Evolutionary conservation across 2,329 filamentous ascomycete species (phyloP).

Genomic region (Trichoderma oligosporum): DNA sequence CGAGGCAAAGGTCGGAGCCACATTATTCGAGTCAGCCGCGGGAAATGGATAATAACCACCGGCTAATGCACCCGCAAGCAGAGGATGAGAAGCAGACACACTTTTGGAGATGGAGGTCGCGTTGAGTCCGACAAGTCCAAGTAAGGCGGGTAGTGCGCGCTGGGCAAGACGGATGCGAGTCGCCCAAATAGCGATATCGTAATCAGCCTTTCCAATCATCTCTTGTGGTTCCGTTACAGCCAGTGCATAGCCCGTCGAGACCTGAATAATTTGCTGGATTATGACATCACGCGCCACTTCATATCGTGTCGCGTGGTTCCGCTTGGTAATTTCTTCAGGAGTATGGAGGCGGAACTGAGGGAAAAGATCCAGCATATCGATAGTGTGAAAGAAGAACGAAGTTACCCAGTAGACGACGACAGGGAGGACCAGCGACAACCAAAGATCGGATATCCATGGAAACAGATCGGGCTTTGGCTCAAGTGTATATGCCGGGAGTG

Average conservation of each 20-base stretch:
- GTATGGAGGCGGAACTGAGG: slow-evolving; percentile 92
- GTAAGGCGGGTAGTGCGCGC: slow-evolving; percentile 66
- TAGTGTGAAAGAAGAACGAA: slow-evolving; percentile 80
- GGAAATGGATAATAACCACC: slow-evolving; percentile 79
- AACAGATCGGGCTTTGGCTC: slow-evolving; percentile 67
- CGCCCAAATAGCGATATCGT: slow-evolving; percentile 88
- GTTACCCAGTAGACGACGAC: slow-evolving; percentile 84
- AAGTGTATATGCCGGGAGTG: slow-evolving; percentile 78
- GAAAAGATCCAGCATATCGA: slow-evolving; percentile 82
- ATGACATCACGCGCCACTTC: slow-evolving; percentile 89
- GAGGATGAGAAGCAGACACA: slow-evolving; percentile 65
- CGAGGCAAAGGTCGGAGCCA: slow-evolving; percentile 66
- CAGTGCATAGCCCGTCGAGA: slow-evolving; percentile 63
- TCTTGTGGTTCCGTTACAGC: slow-evolving; percentile 70
- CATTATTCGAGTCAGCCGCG: slow-evolving; percentile 49
- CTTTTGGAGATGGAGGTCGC: slow-evolving; percentile 71
- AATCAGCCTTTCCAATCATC: slow-evolving; percentile 71
- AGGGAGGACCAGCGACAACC: slow-evolving; percentile 70
- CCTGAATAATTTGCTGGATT: slow-evolving; percentile 87
- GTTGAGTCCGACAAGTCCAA: slow-evolving; percentile 73
- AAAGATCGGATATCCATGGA: slow-evolving; percentile 75
- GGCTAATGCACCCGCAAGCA: slow-evolving; percentile 69
- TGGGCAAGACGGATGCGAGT: slow-evolving; percentile 75
- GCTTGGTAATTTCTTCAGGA: slow-evolving; percentile 80
- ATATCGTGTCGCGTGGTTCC: slow-evolving; percentile 80